phyloP scores from a whole-genome alignment of 257 asterid genomes.

The Coffea eugenioides region DNA sequence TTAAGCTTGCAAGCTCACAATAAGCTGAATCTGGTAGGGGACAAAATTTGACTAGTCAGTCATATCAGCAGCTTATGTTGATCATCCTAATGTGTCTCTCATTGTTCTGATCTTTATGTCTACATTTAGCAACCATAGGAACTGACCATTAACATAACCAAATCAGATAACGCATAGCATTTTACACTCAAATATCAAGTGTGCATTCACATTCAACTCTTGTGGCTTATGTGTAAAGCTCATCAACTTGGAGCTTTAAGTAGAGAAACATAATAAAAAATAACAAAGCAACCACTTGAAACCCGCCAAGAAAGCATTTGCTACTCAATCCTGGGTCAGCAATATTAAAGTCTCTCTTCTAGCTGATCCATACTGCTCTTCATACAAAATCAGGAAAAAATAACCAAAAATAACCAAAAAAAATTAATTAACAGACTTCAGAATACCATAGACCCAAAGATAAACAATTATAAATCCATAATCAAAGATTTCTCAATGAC shows the following conservation, averaged over 20 bases:
- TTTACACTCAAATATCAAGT: neutral
- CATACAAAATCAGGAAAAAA: neutral
- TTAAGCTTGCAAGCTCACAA: neutral
- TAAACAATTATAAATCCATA: neutral
- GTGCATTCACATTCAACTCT: neutral
- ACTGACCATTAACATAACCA: no score
- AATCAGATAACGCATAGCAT: no score
- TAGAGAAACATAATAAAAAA: neutral
- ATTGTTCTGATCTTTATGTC: no score
- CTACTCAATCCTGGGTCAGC: neutral
- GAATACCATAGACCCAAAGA: neutral
- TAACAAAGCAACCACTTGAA: neutral
- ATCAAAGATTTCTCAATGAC: neutral
- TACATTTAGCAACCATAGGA: no score
- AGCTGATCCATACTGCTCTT: neutral
- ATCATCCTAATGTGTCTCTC: no score
- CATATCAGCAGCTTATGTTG: no score
- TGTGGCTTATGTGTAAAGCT: neutral
- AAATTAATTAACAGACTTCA: neutral
- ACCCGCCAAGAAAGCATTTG: neutral
- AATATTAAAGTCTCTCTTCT: neutral
- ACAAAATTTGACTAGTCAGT: no score
- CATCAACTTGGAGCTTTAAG: neutral
- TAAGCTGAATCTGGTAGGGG: neutral
- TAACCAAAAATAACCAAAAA: neutral